Evolutionary conservation across 2,329 filamentous ascomycete species (phyloP), one percentile per base, ranked within the genome.

Genomic region (Laburnicola sp.): DNA sequence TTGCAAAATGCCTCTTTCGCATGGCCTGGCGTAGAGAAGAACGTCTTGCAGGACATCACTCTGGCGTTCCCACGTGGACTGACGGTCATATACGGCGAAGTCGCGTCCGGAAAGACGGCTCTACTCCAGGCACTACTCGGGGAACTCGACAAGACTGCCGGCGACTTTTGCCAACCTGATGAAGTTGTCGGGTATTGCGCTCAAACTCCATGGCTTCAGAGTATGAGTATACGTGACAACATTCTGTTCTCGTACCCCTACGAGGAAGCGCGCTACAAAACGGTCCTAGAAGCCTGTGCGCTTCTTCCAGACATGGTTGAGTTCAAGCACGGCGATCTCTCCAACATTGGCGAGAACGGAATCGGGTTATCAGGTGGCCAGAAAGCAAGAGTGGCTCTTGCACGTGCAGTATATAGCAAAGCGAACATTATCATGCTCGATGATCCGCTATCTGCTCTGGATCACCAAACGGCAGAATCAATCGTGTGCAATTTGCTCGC

Each of bases 1-100:
- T 76, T 95, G 40, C 75, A 79, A 2, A 74, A 83, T 26, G 89
- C 88, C 3, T 86, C 85, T 0, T 95, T 95, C 66, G 82, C 87
- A 0, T 96, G 91, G 87, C 90, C 91, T 0, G 88, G 88, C 0
- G 82, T 82, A 0, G 68, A 78, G 2, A 77, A 79, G 6, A 75
- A 80, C 3, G 80, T 86, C 0, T 75, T 87, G 0, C 71, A 73
- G 21, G 69, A 84, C 41, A 70, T 87, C 11, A 79, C 74, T 31
- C 50, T 87, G 2, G 75, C 75, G 0, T 84, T 87, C 27, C 75
- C 80, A 0, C 62, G 64, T 11, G 85, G 85, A 0, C 60, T 87
- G 26, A 86, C 81, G 0, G 79, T 87, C 8, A 73, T 87, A 2
- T 81, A 76, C 57, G 85, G 85, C n/a, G 82, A 85, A 58, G 84